phyloP scores from a whole-genome alignment of 2,329 filamentous ascomycete species.

The Parastagonospora nodorum region DNA sequence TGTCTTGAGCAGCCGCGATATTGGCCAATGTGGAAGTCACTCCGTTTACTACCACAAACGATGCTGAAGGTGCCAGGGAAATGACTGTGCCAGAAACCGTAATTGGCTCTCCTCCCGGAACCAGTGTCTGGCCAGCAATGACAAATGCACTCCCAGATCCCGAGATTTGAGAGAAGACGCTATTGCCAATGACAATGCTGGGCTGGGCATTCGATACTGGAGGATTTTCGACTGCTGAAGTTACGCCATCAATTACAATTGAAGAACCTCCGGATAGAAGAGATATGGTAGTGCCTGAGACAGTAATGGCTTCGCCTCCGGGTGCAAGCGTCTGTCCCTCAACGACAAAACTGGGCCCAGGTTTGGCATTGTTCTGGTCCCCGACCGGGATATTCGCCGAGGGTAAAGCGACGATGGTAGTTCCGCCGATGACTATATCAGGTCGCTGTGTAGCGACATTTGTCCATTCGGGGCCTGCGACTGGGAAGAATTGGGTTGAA shows the following conservation, averaged over 20 bases:
- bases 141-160: slow-evolving; percentile 30
- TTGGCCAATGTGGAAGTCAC: slow-evolving; percentile 42
- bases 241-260: slow-evolving; percentile 39
- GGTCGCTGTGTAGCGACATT: slow-evolving; percentile 10
- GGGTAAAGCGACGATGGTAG: slow-evolving; percentile 31
- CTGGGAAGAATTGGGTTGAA: slow-evolving; percentile 39
- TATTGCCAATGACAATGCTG: slow-evolving; percentile 18
- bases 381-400: slow-evolving; percentile 1
- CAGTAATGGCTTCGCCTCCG: slow-evolving; percentile 36
- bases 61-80: slow-evolving; percentile 37
- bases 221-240: slow-evolving; percentile 40
- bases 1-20: slow-evolving; percentile 21
- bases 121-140: slow-evolving; percentile 45
- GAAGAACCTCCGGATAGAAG: slow-evolving; percentile 32
- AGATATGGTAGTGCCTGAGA: slow-evolving; percentile 40
- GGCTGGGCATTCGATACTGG: slow-evolving; percentile 21
- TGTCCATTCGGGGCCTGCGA: slow-evolving; percentile 8
- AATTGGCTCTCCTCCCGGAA: slow-evolving; percentile 40
- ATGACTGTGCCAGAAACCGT: slow-evolving; percentile 41
- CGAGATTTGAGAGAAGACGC: slow-evolving; percentile 16
- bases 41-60: slow-evolving; percentile 42
- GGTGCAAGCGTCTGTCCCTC: slow-evolving; percentile 46
- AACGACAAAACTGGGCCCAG: slow-evolving; percentile 42
- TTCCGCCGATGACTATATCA: slow-evolving; percentile 32
- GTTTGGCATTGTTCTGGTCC: slow-evolving; percentile 1